A percentile compares a stretch with the other conserved stretches of the same genome.
phyloP scores from a whole-genome alignment of 306 rosid genomes.

The Vigna angularis region DNA sequence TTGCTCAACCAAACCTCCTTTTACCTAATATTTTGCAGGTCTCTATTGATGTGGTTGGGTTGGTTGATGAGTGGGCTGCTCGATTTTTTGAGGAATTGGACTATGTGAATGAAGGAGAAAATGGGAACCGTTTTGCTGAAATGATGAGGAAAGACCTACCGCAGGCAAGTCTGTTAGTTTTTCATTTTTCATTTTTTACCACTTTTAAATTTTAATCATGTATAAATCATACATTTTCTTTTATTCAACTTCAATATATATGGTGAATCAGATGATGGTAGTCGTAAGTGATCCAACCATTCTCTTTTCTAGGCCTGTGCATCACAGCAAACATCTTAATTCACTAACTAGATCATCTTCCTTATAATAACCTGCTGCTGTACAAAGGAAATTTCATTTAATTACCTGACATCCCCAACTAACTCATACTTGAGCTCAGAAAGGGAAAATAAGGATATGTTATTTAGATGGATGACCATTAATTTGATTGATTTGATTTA shows the following conservation, averaged over 20 bases:
- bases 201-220: slow-evolving; percentile 24
- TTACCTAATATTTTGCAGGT: slow-evolving; percentile 57
- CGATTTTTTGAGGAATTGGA: slow-evolving; percentile 98
- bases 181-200: neutral
- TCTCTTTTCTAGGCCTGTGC: slow-evolving; percentile 27
- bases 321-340: slow-evolving; percentile 4
- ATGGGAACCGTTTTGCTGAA: slow-evolving; percentile 87
- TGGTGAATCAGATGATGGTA: slow-evolving; percentile 13
- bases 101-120: slow-evolving; percentile 95
- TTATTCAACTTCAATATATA: slow-evolving; percentile 14
- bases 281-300: slow-evolving; percentile 1
- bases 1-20: slow-evolving; percentile 36
- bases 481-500: slow-evolving; percentile 2
- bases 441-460: neutral
- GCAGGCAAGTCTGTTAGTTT: slow-evolving; percentile 64
- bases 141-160: slow-evolving; percentile 98
- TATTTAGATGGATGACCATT: slow-evolving; percentile 19
- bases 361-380: slow-evolving; percentile 1
- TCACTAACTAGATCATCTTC: neutral
- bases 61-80: slow-evolving; percentile 99
- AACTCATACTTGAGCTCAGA: slow-evolving; percentile 4
- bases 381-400: slow-evolving; percentile 17
- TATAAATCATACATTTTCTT: slow-evolving; percentile 28
- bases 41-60: slow-evolving; percentile 94
- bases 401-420: neutral